A percentile compares a stretch with the other conserved stretches of the same genome.
Evolutionary conservation across 2,329 filamentous ascomycete genomes (phyloP).

Genomic region (Cytospora leucostoma): DNA sequence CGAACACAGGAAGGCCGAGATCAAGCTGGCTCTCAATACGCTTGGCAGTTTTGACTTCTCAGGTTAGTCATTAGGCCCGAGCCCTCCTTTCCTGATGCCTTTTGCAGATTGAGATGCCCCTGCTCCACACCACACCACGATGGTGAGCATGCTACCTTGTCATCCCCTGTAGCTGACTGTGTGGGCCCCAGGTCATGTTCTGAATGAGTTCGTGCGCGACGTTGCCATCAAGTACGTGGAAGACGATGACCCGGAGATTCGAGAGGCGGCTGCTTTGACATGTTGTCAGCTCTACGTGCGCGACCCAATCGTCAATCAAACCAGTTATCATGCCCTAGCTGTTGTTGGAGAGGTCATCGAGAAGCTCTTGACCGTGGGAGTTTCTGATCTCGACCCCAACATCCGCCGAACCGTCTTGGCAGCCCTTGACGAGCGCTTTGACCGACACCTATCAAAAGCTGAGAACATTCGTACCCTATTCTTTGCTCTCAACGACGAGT

Average conservation of each 20-base stretch:
- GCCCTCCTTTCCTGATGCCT: background rate
- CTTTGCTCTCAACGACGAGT: constrained; percentile 91
- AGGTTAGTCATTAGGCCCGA: constrained; percentile 40
- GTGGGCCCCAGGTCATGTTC: constrained; percentile 64
- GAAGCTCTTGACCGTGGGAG: constrained; percentile 89
- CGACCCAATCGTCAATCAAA: constrained; percentile 97
- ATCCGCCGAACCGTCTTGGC: constrained; percentile 87
- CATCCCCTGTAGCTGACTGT: constrained; percentile 6
- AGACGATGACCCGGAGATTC: constrained; percentile 89
- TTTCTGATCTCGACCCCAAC: constrained; percentile 85
- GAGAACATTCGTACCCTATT: constrained; percentile 97
- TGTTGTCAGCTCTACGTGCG: constrained; percentile 97
- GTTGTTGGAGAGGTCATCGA: constrained; percentile 98
- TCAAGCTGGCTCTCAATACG: constrained; percentile 90
- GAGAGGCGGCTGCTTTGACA: constrained; percentile 91
- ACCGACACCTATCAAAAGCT: constrained; percentile 93
- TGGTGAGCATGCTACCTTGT: constrained; percentile 1
- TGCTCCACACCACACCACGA: too few relatives aligned
- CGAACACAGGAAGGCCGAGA: constrained; percentile 79
- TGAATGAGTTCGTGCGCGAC: constrained; percentile 98
- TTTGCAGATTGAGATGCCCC: background rate
- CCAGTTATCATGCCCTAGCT: constrained; percentile 93
- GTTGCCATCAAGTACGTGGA: constrained; percentile 98
- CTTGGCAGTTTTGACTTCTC: constrained; percentile 97
- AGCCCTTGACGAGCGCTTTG: constrained; percentile 90